Evolutionary conservation across 352 stramenopile genomes (phyloP).

Genomic region (Phytophthora fragariaefolia): DNA sequence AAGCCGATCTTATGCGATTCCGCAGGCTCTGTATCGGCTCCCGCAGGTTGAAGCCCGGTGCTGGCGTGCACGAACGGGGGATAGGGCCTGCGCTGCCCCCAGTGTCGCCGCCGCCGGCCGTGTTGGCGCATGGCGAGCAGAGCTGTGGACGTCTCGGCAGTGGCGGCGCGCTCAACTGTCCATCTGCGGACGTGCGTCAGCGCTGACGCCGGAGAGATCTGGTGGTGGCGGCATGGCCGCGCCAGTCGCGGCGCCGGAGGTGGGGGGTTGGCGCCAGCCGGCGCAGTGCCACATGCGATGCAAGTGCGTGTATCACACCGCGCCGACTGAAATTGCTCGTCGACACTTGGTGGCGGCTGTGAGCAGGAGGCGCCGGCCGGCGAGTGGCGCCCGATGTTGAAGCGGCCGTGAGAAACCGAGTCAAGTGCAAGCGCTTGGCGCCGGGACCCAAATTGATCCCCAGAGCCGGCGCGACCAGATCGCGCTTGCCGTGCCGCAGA

Average conservation of each 20-base stretch:
- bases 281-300: constrained; percentile 1
- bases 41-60: constrained; percentile 21
- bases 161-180: neutral
- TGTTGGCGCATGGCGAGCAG: too few relatives aligned
- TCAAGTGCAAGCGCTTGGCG: neutral
- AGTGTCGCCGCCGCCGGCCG: too few relatives aligned
- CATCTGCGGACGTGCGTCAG: constrained; percentile 27
- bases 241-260: too few relatives aligned
- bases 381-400: constrained; percentile 16
- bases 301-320: too few relatives aligned
- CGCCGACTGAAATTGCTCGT: constrained; percentile 2
- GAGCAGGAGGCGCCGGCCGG: neutral
- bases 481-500: neutral
- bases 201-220: constrained; percentile 13
- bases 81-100: neutral
- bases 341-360: too few relatives aligned
- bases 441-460: constrained; percentile 11
- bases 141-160: too few relatives aligned
- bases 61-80: neutral
- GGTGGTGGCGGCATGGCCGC: neutral
- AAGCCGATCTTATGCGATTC: neutral
- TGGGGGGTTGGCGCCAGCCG: too few relatives aligned
- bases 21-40: constrained; percentile 2
- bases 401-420: constrained; percentile 3
- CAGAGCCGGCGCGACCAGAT: constrained; percentile 14